Evolutionary conservation across 139 green algal species (phyloP).

Genomic region (Diplosphaera chodatii): DNA sequence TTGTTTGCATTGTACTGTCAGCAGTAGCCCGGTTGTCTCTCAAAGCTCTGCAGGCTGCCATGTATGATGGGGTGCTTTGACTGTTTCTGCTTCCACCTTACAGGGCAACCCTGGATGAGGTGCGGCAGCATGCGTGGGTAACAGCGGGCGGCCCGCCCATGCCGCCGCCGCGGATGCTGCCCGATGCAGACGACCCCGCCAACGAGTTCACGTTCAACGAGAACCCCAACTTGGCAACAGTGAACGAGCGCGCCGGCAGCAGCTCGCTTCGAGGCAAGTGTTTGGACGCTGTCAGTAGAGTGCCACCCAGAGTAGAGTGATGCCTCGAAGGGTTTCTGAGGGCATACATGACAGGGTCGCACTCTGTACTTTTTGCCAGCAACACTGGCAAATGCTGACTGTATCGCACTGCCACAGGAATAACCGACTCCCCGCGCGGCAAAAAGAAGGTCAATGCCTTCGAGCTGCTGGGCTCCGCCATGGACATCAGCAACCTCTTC

Average conservation of each 20-base stretch:
- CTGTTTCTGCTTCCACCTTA: background rate
- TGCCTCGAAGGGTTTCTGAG: too few species aligned
- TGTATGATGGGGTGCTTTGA: background rate
- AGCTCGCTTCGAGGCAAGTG: background rate
- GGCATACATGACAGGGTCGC: too few species aligned
- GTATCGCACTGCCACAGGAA: too few species aligned
- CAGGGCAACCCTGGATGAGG: slow-evolving; percentile 26
- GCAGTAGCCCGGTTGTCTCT: too few species aligned
- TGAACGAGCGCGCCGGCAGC: background rate
- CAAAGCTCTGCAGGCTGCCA: too few species aligned
- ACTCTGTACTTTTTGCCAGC: too few species aligned
- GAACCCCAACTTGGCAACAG: background rate
- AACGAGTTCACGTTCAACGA: background rate
- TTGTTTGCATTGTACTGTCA: too few species aligned
- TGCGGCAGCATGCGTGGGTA: slow-evolving; percentile 39
- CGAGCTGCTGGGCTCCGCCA: slow-evolving; percentile 23
- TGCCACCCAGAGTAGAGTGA: too few species aligned
- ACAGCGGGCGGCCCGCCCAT: background rate
- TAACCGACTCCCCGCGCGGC: too few species aligned
- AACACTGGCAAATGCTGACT: too few species aligned
- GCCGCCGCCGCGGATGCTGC: background rate
- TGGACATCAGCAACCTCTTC: slow-evolving; percentile 44
- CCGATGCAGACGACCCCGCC: background rate
- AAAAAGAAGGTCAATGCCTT: slow-evolving; percentile 36
- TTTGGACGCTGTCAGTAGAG: too few species aligned